Percentiles rank a stretch among this genome's conserved stretches.
phyloP scores from a whole-genome alignment of 106 monocot species.

The Iris macrosiphon region DNA sequence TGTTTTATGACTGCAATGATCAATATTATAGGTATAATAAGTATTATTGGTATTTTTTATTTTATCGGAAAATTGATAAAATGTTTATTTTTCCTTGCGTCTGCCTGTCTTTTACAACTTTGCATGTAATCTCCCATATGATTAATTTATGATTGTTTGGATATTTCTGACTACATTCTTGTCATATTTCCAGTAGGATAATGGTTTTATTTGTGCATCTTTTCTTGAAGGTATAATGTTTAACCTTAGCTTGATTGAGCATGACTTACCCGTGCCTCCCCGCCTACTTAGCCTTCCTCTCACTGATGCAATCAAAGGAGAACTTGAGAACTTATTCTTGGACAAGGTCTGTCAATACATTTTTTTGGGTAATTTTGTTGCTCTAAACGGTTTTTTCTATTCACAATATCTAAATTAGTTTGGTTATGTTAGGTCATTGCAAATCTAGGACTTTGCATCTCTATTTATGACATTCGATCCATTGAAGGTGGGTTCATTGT shows the following conservation, averaged over 20 bases:
- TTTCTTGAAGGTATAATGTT: constrained; percentile 55
- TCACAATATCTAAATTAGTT: background rate
- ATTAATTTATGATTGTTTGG: background rate
- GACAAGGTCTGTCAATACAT: constrained; percentile 55
- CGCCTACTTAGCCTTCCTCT: constrained; percentile 61
- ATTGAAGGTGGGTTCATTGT: constrained; percentile 70
- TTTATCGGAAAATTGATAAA: no score
- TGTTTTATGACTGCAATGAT: no score
- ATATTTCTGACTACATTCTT: background rate
- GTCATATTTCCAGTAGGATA: background rate
- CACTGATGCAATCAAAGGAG: constrained; percentile 48
- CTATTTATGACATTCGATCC: constrained; percentile 74
- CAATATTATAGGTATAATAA: no score
- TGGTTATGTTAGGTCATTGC: constrained; percentile 49
- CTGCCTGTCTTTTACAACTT: no score
- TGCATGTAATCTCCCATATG: background rate
- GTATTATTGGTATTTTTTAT: no score
- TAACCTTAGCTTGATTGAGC: constrained; percentile 58
- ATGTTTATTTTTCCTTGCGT: no score
- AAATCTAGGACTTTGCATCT: constrained; percentile 82
- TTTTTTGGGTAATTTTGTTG: background rate
- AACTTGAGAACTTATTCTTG: constrained; percentile 68
- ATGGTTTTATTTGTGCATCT: background rate
- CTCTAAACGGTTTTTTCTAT: no score
- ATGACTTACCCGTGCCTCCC: constrained; percentile 57